Evolutionary conservation across 2,329 filamentous ascomycete species (phyloP), one percentile per base, ranked within the genome.

Genomic region (Plenodomus biglobosus): DNA sequence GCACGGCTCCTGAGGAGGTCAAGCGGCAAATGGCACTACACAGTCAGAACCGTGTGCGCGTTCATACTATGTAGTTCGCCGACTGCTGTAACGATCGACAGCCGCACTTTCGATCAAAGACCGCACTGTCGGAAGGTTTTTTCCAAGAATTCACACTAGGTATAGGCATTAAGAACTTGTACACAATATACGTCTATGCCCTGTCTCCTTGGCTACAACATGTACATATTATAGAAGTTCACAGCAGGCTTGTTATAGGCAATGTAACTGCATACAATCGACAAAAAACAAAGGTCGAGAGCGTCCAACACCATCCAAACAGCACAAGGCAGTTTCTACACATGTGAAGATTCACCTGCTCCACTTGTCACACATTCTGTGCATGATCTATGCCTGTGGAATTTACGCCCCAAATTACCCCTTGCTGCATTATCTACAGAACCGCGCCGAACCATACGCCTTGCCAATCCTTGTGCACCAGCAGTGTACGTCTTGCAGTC

Each of bases 1-100:
- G 66, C 46, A 61, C 56, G 11, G 68, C 68, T 8, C 66, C 68
- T 8, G 62, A 68, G 19, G 65, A 67, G 38, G 53, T 70, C 49
- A 71, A 67, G 58, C 59, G 66, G 34, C 64, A 69, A 37, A 48
- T 71, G 18, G 65, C 66, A 10, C 64, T 56, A n/a, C 58, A 60
- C 15, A 59, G 62, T 1, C 65, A 68, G 21, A 58, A 58, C 38
- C 61, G 64, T 16, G 43, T 46, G 2, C 65, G 66, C 37, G 62
- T 66, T 34, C 62, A 68, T 40, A 70, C 65, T 15, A 38, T 69
- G 42, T 66, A 52, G 58, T 32, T 49, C 18, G 19, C 40, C 17
- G 22, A 48, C 21, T 13, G 2, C 18, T 22, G 40, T 21, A 35
- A 48, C 45, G 51, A 19, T 40, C 18, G 46, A 32, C 27, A 15